These are phyloP conservation scores for Vigna radiata DNA, from an alignment of 306 rosid genomes.

Conservation along the genomic window DNA sequence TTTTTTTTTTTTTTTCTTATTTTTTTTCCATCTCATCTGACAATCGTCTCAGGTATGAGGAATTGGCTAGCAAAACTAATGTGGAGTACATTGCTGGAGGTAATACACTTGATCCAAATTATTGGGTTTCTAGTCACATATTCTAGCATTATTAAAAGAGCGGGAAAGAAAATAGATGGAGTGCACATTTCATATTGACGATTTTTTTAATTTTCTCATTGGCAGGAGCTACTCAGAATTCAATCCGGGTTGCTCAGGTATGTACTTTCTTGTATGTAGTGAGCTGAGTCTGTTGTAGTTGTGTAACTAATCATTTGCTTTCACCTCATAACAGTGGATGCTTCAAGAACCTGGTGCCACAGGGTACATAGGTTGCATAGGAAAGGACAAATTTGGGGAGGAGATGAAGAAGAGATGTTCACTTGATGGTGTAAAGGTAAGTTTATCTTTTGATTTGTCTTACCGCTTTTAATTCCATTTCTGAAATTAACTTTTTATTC, in stretches of 20 bases:
- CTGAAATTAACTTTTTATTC: conserved; percentile 22
- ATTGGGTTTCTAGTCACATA: conserved; percentile 17
- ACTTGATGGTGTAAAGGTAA: conserved; percentile 85
- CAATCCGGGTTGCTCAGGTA: conserved; percentile 95
- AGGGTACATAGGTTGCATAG: conserved; percentile 88
- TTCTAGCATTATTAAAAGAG: conserved; percentile 15
- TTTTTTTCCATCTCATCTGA: too few relatives aligned
- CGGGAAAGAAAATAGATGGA: neutral
- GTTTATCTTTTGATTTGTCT: conserved; percentile 44
- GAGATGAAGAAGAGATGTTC: conserved; percentile 77
- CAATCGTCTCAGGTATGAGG: conserved; percentile 70
- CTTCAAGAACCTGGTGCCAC: conserved; percentile 92
- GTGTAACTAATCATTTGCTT: conserved; percentile 19
- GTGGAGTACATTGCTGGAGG: conserved; percentile 99
- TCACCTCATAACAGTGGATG: conserved; percentile 69
- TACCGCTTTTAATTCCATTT: conserved; percentile 5
- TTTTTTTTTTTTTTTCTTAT: too few relatives aligned
- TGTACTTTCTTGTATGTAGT: conserved; percentile 6
- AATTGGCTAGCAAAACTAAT: conserved; percentile 59
- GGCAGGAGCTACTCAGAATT: conserved; percentile 93
- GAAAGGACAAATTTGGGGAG: conserved; percentile 94
- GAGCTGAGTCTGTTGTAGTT: conserved; percentile 19
- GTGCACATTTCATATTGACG: conserved; percentile 20
- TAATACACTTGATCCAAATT: conserved; percentile 47
- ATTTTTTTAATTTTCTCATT: conserved; percentile 26